Evolutionary conservation across 352 stramenopile genomes (phyloP).

Genomic region (Phytopythium vexans): DNA sequence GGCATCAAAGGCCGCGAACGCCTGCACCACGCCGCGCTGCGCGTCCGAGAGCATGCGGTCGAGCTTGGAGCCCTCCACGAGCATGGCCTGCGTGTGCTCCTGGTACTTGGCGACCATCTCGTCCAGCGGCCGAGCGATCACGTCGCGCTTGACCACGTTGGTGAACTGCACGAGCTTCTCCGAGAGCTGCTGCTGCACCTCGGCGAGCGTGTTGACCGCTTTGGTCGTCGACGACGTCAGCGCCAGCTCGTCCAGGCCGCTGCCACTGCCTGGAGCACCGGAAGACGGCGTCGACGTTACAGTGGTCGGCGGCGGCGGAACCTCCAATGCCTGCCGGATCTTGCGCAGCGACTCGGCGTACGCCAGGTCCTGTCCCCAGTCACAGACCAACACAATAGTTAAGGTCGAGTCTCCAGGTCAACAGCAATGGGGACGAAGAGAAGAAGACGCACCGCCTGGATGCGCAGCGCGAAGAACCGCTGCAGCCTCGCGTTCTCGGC

Average conservation of each 20-base stretch:
- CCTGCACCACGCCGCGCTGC: slow-evolving; percentile 50
- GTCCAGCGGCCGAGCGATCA: slow-evolving; percentile 59
- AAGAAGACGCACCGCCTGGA: slow-evolving; percentile 42
- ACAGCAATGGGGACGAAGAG: not conserved
- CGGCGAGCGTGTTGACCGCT: slow-evolving; percentile 53
- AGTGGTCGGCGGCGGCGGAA: slow-evolving; percentile 5
- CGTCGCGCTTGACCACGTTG: slow-evolving; percentile 66
- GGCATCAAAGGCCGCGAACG: slow-evolving; percentile 57
- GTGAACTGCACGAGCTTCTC: slow-evolving; percentile 81
- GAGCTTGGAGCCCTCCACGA: slow-evolving; percentile 48
- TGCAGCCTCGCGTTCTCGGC: slow-evolving; percentile 67
- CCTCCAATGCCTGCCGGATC: slow-evolving; percentile 55
- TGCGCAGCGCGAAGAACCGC: slow-evolving; percentile 60
- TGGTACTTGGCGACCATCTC: slow-evolving; percentile 71
- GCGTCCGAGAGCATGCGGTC: slow-evolving; percentile 53
- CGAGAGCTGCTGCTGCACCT: slow-evolving; percentile 73
- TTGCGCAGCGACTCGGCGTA: slow-evolving; percentile 71
- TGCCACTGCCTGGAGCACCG: not conserved
- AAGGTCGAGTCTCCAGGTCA: not conserved
- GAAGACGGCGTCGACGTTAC: slow-evolving; percentile 4
- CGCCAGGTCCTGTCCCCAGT: slow-evolving; percentile 39
- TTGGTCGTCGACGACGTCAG: slow-evolving; percentile 57
- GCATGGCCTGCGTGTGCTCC: slow-evolving; percentile 47
- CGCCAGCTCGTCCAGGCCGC: slow-evolving; percentile 21
- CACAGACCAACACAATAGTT: not conserved